phyloP scores from a whole-genome alignment of 139 green algal genomes.

The Chlorella sp. region DNA sequence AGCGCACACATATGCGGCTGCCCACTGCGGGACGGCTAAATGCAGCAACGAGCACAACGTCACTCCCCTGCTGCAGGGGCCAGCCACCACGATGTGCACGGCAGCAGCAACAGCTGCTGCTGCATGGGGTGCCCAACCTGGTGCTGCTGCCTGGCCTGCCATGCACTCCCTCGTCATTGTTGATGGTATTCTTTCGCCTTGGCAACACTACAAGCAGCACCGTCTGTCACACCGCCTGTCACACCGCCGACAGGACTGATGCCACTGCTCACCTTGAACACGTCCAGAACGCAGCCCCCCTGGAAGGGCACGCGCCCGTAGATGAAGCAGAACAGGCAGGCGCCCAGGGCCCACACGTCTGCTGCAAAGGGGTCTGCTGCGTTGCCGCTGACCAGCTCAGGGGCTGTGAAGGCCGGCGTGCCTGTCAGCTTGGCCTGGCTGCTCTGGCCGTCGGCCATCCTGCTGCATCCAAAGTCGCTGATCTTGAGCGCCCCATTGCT shows the following conservation, averaged over 20 bases:
- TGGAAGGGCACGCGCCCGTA: constrained; percentile 60
- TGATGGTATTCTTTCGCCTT: too few relatives aligned
- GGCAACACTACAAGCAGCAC: not conserved
- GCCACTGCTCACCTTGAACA: constrained; percentile 30
- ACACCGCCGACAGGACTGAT: constrained; percentile 20
- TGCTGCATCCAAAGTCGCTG: constrained; percentile 72
- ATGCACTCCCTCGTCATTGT: too few relatives aligned
- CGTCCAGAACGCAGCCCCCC: constrained; percentile 35
- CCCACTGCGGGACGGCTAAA: too few relatives aligned
- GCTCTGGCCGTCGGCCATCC: not conserved
- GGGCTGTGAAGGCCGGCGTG: constrained; percentile 27
- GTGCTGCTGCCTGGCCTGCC: constrained; percentile 6
- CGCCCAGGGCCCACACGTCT: constrained; percentile 79
- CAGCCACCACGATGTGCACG: too few relatives aligned
- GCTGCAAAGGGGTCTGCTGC: constrained; percentile 34
- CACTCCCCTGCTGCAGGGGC: too few relatives aligned
- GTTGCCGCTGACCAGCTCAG: not conserved
- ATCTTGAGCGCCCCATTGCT: constrained; percentile 76
- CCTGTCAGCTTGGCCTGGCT: constrained; percentile 11
- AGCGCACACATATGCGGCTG: too few relatives aligned
- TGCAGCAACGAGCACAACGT: too few relatives aligned
- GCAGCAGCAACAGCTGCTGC: too few relatives aligned
- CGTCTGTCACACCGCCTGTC: not conserved
- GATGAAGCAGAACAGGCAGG: constrained; percentile 77
- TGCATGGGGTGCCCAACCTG: too few relatives aligned